Evolutionary conservation across 2,329 filamentous ascomycete genomes (phyloP).

Genomic region (Ascochyta clinopodiicola): DNA sequence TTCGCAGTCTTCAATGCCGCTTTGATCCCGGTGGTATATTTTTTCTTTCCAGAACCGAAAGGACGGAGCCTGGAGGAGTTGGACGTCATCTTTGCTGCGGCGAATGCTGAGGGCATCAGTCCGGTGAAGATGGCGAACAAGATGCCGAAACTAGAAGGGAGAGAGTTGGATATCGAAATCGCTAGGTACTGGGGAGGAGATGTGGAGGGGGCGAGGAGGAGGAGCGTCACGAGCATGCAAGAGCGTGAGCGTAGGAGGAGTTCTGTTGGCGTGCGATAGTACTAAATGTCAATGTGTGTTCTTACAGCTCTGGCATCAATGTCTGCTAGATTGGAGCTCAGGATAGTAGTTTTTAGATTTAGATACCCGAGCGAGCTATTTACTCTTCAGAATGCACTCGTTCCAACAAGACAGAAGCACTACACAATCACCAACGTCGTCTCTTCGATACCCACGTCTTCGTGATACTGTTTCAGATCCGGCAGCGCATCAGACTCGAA

Average conservation of each 20-base stretch:
- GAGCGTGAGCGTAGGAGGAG: constrained; percentile 1
- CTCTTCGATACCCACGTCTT: not conserved
- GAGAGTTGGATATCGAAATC: constrained; percentile 6
- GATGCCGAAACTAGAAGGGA: constrained; percentile 51
- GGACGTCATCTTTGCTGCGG: constrained; percentile 69
- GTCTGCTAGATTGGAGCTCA: no score
- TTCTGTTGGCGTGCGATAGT: not conserved
- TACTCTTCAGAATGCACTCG: no score
- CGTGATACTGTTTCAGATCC: not conserved
- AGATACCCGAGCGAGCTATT: no score
- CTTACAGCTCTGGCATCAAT: no score
- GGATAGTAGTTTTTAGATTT: no score
- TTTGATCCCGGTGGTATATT: constrained; percentile 64
- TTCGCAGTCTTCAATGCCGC: constrained; percentile 63
- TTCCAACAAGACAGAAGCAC: no score
- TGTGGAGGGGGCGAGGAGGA: not conserved
- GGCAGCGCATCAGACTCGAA: not conserved
- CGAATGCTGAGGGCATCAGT: constrained; percentile 53
- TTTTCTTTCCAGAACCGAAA: constrained; percentile 68
- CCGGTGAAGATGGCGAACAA: constrained; percentile 58
- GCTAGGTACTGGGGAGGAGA: constrained; percentile 12
- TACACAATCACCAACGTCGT: no score
- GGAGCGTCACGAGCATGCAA: not conserved
- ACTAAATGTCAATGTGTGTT: no score
- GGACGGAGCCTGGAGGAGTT: constrained; percentile 50